These are phyloP conservation scores for Citrus maxima DNA, from an alignment of 345 rosid genomes.

Conservation along the genomic window DNA sequence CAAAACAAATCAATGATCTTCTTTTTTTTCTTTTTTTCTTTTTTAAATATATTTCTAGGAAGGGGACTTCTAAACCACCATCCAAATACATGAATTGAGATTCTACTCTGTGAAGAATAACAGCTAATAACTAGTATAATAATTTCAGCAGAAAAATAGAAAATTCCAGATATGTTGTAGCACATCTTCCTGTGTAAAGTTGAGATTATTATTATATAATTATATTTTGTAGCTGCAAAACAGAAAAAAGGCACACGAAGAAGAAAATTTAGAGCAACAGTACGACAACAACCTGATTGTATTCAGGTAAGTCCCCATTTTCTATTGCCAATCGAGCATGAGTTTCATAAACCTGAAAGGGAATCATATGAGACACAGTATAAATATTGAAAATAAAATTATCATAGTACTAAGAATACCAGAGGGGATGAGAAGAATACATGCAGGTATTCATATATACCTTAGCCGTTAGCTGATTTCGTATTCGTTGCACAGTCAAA, in stretches of 20 bases:
- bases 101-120: neutral
- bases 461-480: slow-evolving; percentile 83
- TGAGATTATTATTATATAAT: neutral
- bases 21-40: neutral
- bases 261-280: neutral
- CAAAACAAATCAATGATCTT: neutral
- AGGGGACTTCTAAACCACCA: neutral
- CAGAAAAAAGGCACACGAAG: neutral
- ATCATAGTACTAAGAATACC: neutral
- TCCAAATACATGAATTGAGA: neutral
- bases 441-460: slow-evolving; percentile 31
- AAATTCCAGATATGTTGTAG: neutral
- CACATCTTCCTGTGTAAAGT: neutral
- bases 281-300: slow-evolving; percentile 73
- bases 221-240: neutral
- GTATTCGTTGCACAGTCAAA: slow-evolving; percentile 88
- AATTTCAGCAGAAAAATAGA: neutral
- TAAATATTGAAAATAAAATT: neutral
- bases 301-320: slow-evolving; percentile 88
- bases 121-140: neutral
- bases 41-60: neutral
- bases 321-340: slow-evolving; percentile 98
- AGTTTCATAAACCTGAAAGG: slow-evolving; percentile 89
- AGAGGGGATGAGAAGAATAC: neutral
- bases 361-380: neutral